Conservation (phyloP, 2,329 filamentous ascomycete genomes). For the Colletotrichum musicola region DNA sequence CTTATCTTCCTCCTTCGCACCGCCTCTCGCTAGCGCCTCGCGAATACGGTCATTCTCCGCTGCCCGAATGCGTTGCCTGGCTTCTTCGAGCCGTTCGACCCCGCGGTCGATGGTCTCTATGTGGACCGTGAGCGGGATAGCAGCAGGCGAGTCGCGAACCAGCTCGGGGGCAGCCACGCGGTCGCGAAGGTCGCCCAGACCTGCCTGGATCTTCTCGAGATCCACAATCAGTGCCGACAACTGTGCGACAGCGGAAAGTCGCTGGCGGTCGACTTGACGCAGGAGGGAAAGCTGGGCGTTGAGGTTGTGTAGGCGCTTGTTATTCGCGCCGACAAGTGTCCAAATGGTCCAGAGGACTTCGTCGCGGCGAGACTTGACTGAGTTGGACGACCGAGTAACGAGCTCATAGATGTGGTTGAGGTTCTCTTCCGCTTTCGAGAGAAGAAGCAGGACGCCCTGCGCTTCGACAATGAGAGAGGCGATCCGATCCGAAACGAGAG, state of each 20-base stretch:
- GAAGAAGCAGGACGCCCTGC: constrained; percentile 73
- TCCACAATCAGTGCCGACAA: constrained; percentile 79
- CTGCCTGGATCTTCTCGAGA: constrained; percentile 78
- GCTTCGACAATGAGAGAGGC: constrained; percentile 76
- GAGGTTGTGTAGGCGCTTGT: constrained; percentile 69
- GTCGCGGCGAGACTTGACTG: constrained; percentile 69
- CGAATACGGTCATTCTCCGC: constrained; percentile 70
- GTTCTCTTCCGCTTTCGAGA: constrained; percentile 77
- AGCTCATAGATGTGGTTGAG: constrained; percentile 78
- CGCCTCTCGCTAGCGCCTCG: constrained; percentile 62
- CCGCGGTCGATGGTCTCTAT: constrained; percentile 80
- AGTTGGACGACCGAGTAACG: constrained; percentile 72
- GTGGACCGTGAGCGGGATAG: constrained; percentile 78
- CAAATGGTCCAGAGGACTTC: constrained; percentile 78
- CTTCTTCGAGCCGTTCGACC: constrained; percentile 77
- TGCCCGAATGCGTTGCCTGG: constrained; percentile 69
- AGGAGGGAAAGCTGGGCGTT: constrained; percentile 75
- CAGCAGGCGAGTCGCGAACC: constrained; percentile 58
- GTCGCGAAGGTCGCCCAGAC: constrained; percentile 78
- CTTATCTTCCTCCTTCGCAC: constrained; percentile 54
- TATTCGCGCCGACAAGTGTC: constrained; percentile 80
- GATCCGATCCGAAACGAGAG: constrained; percentile 78
- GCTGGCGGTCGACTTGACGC: constrained; percentile 73
- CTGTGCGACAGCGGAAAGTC: constrained; percentile 74
- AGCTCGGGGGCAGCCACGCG: constrained; percentile 76